Conservation (phyloP, 2,329 filamentous ascomycete genomes). For the Lachnellula willkommii region DNA sequence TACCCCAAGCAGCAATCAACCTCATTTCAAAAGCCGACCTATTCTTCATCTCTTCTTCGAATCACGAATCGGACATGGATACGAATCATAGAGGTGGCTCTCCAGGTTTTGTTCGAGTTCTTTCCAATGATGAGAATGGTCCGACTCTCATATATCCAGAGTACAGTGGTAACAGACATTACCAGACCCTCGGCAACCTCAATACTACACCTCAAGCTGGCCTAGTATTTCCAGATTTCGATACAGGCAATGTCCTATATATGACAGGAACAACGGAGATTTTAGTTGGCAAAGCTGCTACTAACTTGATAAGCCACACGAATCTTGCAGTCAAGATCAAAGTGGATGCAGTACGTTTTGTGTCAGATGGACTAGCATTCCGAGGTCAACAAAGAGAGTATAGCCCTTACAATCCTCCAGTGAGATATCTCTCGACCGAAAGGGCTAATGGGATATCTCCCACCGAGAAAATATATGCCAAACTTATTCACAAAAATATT, state of each 20-base stretch:
- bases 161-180: slow-evolving; percentile 75
- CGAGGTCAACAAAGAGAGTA: slow-evolving; percentile 52
- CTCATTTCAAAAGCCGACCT: slow-evolving; percentile 63
- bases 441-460: slow-evolving; percentile 25
- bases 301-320: slow-evolving; percentile 57
- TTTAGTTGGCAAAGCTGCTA: slow-evolving; percentile 59
- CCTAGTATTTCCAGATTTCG: slow-evolving; percentile 68
- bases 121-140: slow-evolving; percentile 47
- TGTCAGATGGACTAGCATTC: slow-evolving; percentile 63
- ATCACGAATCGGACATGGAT: slow-evolving; percentile 65
- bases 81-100: slow-evolving; percentile 76
- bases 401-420: slow-evolving; percentile 74
- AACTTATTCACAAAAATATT: slow-evolving; percentile 50
- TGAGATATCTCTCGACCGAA: slow-evolving; percentile 61
- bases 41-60: slow-evolving; percentile 69
- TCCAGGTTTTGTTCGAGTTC: slow-evolving; percentile 66
- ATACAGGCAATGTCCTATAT: slow-evolving; percentile 68
- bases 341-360: slow-evolving; percentile 55
- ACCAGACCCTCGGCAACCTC: slow-evolving; percentile 79
- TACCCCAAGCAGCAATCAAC: slow-evolving; percentile 30
- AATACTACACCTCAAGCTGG: slow-evolving; percentile 61
- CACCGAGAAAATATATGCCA: slow-evolving; percentile 38
- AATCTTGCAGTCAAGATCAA: slow-evolving; percentile 68
- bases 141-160: slow-evolving; percentile 66
- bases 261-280: slow-evolving; percentile 62